A percentile compares a stretch with the other conserved stretches of the same genome.
phyloP scores from a whole-genome alignment of 164 flowering plant genomes.

The Macadamia tetraphylla region DNA sequence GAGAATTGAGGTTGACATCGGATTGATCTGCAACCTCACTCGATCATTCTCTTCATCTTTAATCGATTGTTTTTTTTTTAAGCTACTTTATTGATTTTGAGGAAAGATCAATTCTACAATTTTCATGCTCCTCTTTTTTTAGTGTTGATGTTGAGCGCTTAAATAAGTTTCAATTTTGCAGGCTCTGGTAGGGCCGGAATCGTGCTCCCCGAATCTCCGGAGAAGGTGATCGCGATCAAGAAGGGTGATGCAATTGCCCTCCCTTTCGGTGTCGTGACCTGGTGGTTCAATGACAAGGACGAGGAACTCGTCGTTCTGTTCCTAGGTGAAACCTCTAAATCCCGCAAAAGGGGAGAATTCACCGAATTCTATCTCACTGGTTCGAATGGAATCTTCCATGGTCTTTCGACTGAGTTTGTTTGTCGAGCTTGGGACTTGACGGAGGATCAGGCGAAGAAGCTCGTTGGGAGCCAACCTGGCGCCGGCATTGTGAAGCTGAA shows the following conservation, averaged over 20 bases:
- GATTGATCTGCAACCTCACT: too few relatives aligned
- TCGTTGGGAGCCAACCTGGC: constrained; percentile 43
- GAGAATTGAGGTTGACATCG: too few relatives aligned
- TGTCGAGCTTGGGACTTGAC: constrained; percentile 67
- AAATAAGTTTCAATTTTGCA: constrained; percentile 5
- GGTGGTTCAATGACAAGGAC: constrained; percentile 84
- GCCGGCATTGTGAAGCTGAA: constrained; percentile 55
- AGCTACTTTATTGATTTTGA: too few relatives aligned
- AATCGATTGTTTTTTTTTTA: too few relatives aligned
- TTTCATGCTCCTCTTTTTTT: too few relatives aligned
- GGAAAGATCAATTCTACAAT: too few relatives aligned
- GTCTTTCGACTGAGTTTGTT: constrained; percentile 76
- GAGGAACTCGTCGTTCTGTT: constrained; percentile 65
- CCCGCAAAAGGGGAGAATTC: constrained; percentile 67
- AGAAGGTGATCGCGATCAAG: constrained; percentile 66
- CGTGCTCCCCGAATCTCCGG: constrained; percentile 56
- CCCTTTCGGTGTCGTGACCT: constrained; percentile 74
- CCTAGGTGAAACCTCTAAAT: constrained; percentile 70
- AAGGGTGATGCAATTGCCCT: constrained; percentile 79
- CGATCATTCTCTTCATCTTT: too few relatives aligned
- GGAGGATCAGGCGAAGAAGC: constrained; percentile 37
- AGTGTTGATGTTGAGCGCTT: neutral
- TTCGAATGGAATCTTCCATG: constrained; percentile 62
- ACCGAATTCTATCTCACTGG: constrained; percentile 69
- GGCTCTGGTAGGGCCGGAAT: constrained; percentile 75